Evolutionary conservation across 768 basidiomycete genomes (phyloP), one percentile per base, ranked within the genome.

Genomic region (Pisolithus tinctorius): DNA sequence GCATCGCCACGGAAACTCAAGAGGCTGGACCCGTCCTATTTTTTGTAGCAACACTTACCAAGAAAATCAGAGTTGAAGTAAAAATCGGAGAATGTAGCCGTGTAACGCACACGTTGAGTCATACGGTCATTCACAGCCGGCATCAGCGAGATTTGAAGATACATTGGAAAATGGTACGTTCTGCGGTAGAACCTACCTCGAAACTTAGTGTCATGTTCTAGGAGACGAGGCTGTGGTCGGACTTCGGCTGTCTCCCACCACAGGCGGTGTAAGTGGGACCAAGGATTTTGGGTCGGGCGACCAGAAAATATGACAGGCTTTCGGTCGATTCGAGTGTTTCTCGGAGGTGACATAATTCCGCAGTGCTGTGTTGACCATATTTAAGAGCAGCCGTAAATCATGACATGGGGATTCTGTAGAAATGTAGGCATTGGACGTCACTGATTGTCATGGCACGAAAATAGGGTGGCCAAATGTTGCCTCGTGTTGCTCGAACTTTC

Each of bases 1-100:
- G 77, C 79, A 44, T 71, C 61, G 36, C 83, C 82, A 51, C 82
- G 80, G 1, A 71, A 82, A 46, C 61, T 85, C 56, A 68, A 67
- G 55, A 72, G 63, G 54, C 70, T 83, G 39, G 74, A 69, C 46
- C 81, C 73, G 8, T 66, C 64, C 11, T 60, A 55, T 25, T 71
- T 71, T 52, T 47, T 74, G 45, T 74, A 63, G 45, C 44, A 25
- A 31, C 27, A 16, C 31, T 14, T 17, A 45, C 14, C 14, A 40
- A 29, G 17, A 48, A 23, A 8, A 11, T 40, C n/a, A n/a, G 16
- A 44, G 6, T 44, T 44, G 43, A 29, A 8, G 43, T 20, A 42
- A 26, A 42, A 25, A 25, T 13, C 41, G 20, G 11, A 34, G 11
- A 34, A 14, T 26, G 39, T 8, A 17, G 39, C 11, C 23, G n/a